Base-by-base conservation (phyloP, 1,139 yeast genomes). In the Geotrichum siamense region DNA sequence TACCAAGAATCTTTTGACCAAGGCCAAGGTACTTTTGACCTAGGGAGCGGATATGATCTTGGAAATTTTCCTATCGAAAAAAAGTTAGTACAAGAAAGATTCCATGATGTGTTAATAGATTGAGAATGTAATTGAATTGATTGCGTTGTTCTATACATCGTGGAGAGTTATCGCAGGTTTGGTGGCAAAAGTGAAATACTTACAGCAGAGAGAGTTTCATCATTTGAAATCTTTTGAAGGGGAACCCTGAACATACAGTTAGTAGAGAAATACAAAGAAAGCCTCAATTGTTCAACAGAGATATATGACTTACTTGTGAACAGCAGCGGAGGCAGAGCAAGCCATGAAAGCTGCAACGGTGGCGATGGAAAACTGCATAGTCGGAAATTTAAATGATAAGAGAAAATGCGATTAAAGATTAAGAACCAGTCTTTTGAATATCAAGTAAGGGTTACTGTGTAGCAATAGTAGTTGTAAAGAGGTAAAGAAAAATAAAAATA, bases 1-100 rank as follows among this genome's bases (percentile, higher is more conserved):
- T 15, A 36, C 47, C 44, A 34, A 42, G 39, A 33, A 47, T 39
- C 39, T 67, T 70, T 58, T 74, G 71, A 66, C 70, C 82, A 43
- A 72, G 60, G 46, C 72, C 69, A 54, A 81, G 61, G 64, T 86
- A 87, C 68, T 85, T 86, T 59, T 75, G 71, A 51, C 84, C 82
- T 60, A 86, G 72, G n/a, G 82, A 75, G 36, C 70, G 65, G 48
- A 85, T 72, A 60, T 85, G 86, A 48, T 81, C 78, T 38, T 68
- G 67, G 61, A 80, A 82, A 5, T 55, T 56, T 35, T 55, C 48
- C 56, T 57, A 37, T 26, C 6, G 31, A 17, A 34, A 29, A 28
- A 22, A 25, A 13, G n/a, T 23, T 10, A 42, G 10, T 6, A 37
- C n/a, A 21, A n/a, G 13, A 15, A 31, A n/a, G n/a, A 6, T 9